Percentiles rank a stretch among this genome's conserved stretches.
Conservation (phyloP, 768 basidiomycete species). For the Coprinopsis sp. region DNA sequence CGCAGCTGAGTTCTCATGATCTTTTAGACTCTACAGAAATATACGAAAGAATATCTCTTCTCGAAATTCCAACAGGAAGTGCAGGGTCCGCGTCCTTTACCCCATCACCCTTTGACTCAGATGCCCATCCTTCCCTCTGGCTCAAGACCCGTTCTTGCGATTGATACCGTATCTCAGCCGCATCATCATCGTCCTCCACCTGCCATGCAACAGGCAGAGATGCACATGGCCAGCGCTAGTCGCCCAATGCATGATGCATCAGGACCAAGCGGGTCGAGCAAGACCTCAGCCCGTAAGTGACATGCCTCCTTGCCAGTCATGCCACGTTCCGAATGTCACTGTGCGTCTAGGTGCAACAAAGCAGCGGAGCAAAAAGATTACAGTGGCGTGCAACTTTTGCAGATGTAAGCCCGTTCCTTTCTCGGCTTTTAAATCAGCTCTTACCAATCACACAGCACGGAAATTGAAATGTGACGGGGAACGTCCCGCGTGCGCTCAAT, state of each 20-base stretch:
- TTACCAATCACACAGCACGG: conserved; percentile 48
- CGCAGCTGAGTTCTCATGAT: too few species aligned
- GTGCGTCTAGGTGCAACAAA: conserved; percentile 37
- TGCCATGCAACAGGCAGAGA: conserved; percentile 8
- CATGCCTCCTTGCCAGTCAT: not conserved
- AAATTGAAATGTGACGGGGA: conserved; percentile 89
- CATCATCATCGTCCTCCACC: conserved; percentile 21
- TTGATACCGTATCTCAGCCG: conserved; percentile 27
- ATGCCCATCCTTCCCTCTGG: conserved; percentile 47
- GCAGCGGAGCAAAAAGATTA: conserved; percentile 78
- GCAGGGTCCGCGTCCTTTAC: conserved; percentile 41
- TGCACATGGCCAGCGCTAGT: conserved; percentile 33
- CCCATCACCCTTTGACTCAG: conserved; percentile 38
- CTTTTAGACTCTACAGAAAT: conserved; percentile 84
- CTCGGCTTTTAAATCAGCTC: conserved; percentile 8
- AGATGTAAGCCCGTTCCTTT: conserved; percentile 55
- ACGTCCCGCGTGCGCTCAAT: conserved; percentile 78
- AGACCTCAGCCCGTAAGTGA: conserved; percentile 5
- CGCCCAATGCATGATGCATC: conserved; percentile 40
- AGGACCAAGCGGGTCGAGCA: conserved; percentile 28
- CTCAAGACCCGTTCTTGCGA: conserved; percentile 29
- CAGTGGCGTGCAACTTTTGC: conserved; percentile 88
- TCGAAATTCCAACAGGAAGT: conserved; percentile 69
- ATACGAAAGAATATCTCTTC: conserved; percentile 78
- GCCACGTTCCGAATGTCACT: not conserved